phyloP scores from a whole-genome alignment of 2,329 filamentous ascomycete species.

The Aspergillus ruber region DNA sequence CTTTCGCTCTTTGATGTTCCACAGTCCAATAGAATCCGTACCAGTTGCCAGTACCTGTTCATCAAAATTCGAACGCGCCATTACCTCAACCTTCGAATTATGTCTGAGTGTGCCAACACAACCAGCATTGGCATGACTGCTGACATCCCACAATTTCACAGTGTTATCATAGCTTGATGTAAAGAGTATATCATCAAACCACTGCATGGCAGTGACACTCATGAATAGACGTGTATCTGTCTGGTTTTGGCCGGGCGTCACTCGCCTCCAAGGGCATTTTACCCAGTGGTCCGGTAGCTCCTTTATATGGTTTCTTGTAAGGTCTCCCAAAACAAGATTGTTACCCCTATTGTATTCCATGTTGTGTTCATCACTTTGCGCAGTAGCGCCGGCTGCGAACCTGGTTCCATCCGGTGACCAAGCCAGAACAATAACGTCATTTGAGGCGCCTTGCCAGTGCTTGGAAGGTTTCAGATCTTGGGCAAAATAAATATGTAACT shows the following conservation, averaged over 20 bases:
- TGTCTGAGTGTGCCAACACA: conserved; percentile 39
- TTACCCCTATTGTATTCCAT: conserved; percentile 56
- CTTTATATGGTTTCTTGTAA: conserved; percentile 34
- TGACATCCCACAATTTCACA: conserved; percentile 51
- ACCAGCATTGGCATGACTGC: conserved; percentile 15
- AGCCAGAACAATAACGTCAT: conserved; percentile 50
- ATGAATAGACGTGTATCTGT: conserved; percentile 50
- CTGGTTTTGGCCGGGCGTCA: conserved; percentile 37
- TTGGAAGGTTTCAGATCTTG: conserved; percentile 39
- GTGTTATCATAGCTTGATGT: conserved; percentile 52
- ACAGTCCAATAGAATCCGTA: conserved; percentile 30
- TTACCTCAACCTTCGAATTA: conserved; percentile 44
- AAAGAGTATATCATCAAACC: conserved; percentile 44
- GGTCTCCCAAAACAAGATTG: conserved; percentile 51
- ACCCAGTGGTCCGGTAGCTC: conserved; percentile 52
- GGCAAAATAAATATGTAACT: conserved; percentile 19
- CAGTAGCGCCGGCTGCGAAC: conserved; percentile 54
- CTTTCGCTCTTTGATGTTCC: conserved; percentile 18
- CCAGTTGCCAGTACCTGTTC: conserved; percentile 45
- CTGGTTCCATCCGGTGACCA: conserved; percentile 50
- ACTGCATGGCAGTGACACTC: conserved; percentile 51
- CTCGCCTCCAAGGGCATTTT: conserved; percentile 32
- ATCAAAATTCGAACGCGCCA: conserved; percentile 40
- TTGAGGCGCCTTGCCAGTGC: conserved; percentile 52
- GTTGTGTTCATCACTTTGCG: conserved; percentile 49